Evolutionary conservation across 768 basidiomycete species (phyloP).

Genomic region (Neoboletus subvelutipes): DNA sequence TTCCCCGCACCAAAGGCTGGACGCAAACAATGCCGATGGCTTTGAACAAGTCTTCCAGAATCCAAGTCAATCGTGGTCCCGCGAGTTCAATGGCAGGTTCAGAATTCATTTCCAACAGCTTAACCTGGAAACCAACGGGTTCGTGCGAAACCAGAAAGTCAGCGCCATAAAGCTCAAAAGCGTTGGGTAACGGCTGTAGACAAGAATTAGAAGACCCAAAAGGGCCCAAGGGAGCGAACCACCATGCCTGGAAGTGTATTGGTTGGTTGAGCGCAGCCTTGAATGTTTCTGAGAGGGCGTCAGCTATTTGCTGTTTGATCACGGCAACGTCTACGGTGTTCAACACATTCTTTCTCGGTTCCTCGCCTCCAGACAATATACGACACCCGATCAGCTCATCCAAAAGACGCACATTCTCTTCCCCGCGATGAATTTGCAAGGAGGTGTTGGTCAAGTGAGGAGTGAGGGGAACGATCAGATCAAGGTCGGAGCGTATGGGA

Average conservation of each 20-base stretch:
- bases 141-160: conserved; percentile 77
- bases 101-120: conserved; percentile 88
- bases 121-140: conserved; percentile 49
- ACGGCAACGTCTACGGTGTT: conserved; percentile 38
- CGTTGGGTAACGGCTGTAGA: conserved; percentile 76
- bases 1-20: conserved; percentile 50
- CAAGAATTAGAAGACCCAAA: not conserved
- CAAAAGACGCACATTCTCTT: conserved; percentile 73
- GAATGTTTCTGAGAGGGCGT: conserved; percentile 76
- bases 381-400: conserved; percentile 73
- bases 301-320: conserved; percentile 63
- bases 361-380: conserved; percentile 40
- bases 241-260: conserved; percentile 76
- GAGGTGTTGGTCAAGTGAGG: conserved; percentile 94
- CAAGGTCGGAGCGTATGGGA: conserved; percentile 39
- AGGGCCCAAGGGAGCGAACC: not conserved
- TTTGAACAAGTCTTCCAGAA: conserved; percentile 77
- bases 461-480: conserved; percentile 38
- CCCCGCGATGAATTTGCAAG: conserved; percentile 66
- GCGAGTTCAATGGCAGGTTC: conserved; percentile 96
- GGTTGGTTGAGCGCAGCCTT: conserved; percentile 81
- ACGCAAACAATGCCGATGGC: conserved; percentile 69
- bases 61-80: conserved; percentile 76
- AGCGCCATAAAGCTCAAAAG: conserved; percentile 93
- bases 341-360: conserved; percentile 24